Conservation (phyloP, 108 stramenopile species). For the Pseudonitzschia pungens region DNA sequence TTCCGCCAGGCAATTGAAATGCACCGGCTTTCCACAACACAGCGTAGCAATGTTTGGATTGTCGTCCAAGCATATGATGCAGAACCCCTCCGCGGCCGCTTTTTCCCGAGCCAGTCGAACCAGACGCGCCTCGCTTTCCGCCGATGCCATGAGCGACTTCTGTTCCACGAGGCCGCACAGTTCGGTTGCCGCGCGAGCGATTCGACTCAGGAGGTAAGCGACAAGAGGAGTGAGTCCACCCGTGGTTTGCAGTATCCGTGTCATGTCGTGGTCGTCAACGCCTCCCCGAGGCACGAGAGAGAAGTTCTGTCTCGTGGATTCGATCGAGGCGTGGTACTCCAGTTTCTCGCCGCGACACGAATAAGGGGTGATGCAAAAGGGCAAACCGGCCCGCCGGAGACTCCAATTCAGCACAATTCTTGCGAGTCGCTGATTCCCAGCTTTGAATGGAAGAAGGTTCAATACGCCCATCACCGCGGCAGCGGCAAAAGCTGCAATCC, state of each 20-base stretch:
- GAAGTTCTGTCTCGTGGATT: slow-evolving; percentile 21
- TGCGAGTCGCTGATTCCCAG: slow-evolving; percentile 40
- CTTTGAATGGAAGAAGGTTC: slow-evolving; percentile 37
- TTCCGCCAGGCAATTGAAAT: slow-evolving; percentile 54
- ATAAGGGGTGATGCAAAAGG: slow-evolving; percentile 34
- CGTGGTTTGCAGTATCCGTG: not conserved
- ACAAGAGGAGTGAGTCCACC: slow-evolving; percentile 36
- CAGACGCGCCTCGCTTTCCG: slow-evolving; percentile 39
- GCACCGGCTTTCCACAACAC: slow-evolving; percentile 56
- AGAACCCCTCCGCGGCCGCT: slow-evolving; percentile 37
- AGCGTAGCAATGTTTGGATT: slow-evolving; percentile 49
- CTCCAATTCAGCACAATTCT: slow-evolving; percentile 37
- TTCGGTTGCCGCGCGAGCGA: slow-evolving; percentile 20
- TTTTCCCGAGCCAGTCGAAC: slow-evolving; percentile 40
- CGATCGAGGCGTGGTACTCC: slow-evolving; percentile 24
- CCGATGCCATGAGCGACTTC: slow-evolving; percentile 24
- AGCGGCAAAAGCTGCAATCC: slow-evolving; percentile 28
- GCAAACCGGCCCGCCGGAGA: slow-evolving; percentile 34
- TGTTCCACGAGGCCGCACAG: slow-evolving; percentile 26
- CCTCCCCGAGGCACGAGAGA: slow-evolving; percentile 7
- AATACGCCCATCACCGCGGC: slow-evolving; percentile 35
- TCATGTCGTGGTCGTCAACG: slow-evolving; percentile 1
- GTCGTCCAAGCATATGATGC: slow-evolving; percentile 47
- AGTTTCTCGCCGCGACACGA: slow-evolving; percentile 31
- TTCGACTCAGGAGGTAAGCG: slow-evolving; percentile 28